Conservation (phyloP, 179 eudicot species). For the Gypsophila paniculata region DNA sequence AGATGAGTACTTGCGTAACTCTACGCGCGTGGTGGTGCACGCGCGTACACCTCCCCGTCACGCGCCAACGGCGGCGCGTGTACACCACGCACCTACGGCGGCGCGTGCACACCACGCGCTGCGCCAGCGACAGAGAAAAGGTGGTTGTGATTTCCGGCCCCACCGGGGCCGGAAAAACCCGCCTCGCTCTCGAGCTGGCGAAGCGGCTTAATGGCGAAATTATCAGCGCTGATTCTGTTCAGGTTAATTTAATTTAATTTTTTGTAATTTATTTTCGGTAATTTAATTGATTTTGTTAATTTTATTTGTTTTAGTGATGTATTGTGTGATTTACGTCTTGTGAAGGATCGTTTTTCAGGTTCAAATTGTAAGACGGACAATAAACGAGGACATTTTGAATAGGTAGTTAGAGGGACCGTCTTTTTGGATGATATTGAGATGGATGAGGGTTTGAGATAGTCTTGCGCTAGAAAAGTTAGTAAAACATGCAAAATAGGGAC, state of each 20-base stretch:
- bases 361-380: too few relatives aligned
- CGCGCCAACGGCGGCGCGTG: not conserved
- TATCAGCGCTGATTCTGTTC: conserved; percentile 90
- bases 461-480: too few relatives aligned
- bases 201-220: conserved; percentile 89
- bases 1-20: conserved; percentile 25
- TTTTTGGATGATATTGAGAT: too few relatives aligned
- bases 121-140: conserved; percentile 32
- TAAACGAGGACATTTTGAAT: too few relatives aligned
- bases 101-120: conserved; percentile 35
- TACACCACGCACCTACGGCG: conserved; percentile 19
- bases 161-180: conserved; percentile 87
- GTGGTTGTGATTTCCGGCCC: conserved; percentile 90
- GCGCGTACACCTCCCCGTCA: conserved; percentile 19
- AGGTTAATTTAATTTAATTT: conserved; percentile 37
- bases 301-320: not conserved
- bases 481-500: too few relatives aligned
- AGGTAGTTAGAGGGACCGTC: too few relatives aligned
- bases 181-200: conserved; percentile 79
- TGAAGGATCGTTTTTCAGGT: too few relatives aligned
- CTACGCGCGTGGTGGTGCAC: conserved; percentile 37
- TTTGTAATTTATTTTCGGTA: not conserved
- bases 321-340: not conserved
- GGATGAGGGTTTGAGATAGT: too few relatives aligned
- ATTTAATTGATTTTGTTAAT: not conserved